phyloP scores from a whole-genome alignment of 768 basidiomycete genomes.

The Sarcomyxa edulis region DNA sequence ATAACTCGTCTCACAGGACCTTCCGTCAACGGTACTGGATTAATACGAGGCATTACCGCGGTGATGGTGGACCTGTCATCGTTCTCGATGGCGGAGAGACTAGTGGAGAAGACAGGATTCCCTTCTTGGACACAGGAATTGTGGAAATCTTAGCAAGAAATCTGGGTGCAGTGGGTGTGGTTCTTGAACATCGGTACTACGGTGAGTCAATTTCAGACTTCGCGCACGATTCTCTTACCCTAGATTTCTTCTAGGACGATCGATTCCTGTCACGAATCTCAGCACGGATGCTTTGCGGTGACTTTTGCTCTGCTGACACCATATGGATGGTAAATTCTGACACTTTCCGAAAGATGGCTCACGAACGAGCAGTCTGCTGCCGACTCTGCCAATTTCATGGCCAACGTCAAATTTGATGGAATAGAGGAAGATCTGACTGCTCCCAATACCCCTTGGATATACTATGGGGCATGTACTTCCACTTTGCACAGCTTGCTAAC shows the following conservation, averaged over 20 bases:
- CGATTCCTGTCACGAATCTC: slow-evolving; percentile 71
- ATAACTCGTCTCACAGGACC: slow-evolving; percentile 44
- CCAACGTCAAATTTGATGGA: slow-evolving; percentile 67
- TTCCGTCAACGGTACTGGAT: slow-evolving; percentile 94
- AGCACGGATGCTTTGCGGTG: slow-evolving; percentile 80
- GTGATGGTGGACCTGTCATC: slow-evolving; percentile 78
- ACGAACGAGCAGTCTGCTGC: slow-evolving; percentile 86
- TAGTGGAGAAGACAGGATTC: slow-evolving; percentile 59
- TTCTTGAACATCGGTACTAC: slow-evolving; percentile 93
- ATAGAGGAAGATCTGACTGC: slow-evolving; percentile 69
- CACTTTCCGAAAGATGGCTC: slow-evolving; percentile 54
- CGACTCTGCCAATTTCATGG: slow-evolving; percentile 91
- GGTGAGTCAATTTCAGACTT: slow-evolving; percentile 33
- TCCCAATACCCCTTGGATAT: slow-evolving; percentile 79
- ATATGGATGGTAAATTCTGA: slow-evolving; percentile 1
- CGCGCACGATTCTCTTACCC: slow-evolving; percentile 3
- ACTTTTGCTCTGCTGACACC: slow-evolving; percentile 5
- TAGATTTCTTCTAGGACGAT: slow-evolving; percentile 43
- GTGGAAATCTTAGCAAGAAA: slow-evolving; percentile 79
- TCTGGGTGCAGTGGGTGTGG: slow-evolving; percentile 83
- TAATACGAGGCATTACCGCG: slow-evolving; percentile 73
- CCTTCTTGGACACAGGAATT: slow-evolving; percentile 76
- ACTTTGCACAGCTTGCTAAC: slow-evolving; percentile 6
- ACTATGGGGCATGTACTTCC: slow-evolving; percentile 78
- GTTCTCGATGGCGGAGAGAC: slow-evolving; percentile 94